phyloP scores from a whole-genome alignment of 1,139 yeast genomes.

The Geotrichum aggregatum region DNA sequence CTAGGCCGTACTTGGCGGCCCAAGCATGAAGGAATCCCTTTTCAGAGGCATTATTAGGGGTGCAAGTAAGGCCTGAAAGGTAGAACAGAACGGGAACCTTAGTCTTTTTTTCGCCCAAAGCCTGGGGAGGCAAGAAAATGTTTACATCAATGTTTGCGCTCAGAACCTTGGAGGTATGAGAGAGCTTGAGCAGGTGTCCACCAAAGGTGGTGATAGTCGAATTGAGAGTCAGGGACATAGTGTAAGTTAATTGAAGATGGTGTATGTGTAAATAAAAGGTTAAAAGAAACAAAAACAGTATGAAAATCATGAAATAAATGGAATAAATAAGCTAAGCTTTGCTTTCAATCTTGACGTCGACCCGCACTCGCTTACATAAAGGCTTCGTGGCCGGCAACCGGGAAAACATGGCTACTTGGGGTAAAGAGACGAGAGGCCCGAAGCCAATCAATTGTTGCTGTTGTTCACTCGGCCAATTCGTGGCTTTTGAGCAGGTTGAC shows the following conservation, averaged over 20 bases:
- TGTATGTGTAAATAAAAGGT: background rate
- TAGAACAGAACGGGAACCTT: slow-evolving; percentile 70
- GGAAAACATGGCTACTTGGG: slow-evolving; percentile 3
- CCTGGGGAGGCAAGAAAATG: slow-evolving; percentile 67
- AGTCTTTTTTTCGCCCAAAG: slow-evolving; percentile 33
- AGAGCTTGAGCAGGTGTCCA: slow-evolving; percentile 69
- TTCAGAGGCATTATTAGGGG: slow-evolving; percentile 92
- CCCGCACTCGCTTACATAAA: background rate
- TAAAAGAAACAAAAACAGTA: background rate
- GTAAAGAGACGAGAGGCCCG: background rate
- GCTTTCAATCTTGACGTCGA: slow-evolving; percentile 5
- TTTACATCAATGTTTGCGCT: slow-evolving; percentile 77
- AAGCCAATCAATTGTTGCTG: background rate
- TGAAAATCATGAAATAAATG: too few relatives aligned
- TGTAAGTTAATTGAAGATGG: background rate
- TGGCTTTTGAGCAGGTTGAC: background rate
- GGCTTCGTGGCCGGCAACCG: background rate
- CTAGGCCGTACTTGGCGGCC: slow-evolving; percentile 79
- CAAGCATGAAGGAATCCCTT: slow-evolving; percentile 84
- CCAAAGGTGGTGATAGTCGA: slow-evolving; percentile 65
- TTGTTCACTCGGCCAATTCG: slow-evolving; percentile 7
- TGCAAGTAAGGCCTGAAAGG: slow-evolving; percentile 87
- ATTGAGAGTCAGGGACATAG: slow-evolving; percentile 45
- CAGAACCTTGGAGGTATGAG: slow-evolving; percentile 67
- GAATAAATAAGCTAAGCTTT: background rate